phyloP scores from a whole-genome alignment of 495 filamentous ascomycete genomes.

The Venustampulla echinocandica region DNA sequence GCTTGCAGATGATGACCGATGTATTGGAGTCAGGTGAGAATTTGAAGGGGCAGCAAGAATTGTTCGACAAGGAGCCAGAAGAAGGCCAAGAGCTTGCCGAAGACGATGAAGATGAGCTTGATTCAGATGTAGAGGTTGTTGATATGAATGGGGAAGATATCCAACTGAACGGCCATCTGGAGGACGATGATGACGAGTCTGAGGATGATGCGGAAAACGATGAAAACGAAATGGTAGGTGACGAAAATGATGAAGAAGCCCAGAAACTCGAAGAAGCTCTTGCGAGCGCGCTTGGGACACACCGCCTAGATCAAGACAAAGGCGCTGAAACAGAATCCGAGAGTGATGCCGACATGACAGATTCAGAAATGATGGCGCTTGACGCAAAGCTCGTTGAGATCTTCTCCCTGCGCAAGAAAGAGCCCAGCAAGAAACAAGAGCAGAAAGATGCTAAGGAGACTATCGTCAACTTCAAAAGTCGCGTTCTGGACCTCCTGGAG shows the following conservation, averaged over 20 bases:
- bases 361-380: constrained; percentile 89
- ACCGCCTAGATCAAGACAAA: constrained; percentile 40
- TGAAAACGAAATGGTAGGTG: constrained; percentile 36
- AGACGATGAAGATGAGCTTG: constrained; percentile 35
- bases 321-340: constrained; percentile 49
- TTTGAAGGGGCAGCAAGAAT: constrained; percentile 68
- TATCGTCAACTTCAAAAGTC: constrained; percentile 92
- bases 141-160: constrained; percentile 28
- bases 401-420: constrained; percentile 55
- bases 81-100: constrained; percentile 41
- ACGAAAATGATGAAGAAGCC: constrained; percentile 35
- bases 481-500: constrained; percentile 77
- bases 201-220: constrained; percentile 29
- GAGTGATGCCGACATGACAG: constrained; percentile 71
- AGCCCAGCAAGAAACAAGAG: constrained; percentile 61
- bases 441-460: constrained; percentile 77
- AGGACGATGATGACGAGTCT: constrained; percentile 16
- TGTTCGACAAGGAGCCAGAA: constrained; percentile 73
- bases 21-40: constrained; percentile 73
- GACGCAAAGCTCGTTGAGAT: constrained; percentile 74
- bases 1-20: constrained; percentile 64
- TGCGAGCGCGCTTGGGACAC: constrained; percentile 60
- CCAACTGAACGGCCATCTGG: constrained; percentile 14
- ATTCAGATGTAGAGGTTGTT: constrained; percentile 39
- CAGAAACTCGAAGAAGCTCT: constrained; percentile 66